These are phyloP conservation scores for Pascua guehoae DNA, from an alignment of 1,284 basidiomycete genomes.

Conservation along the genomic window DNA sequence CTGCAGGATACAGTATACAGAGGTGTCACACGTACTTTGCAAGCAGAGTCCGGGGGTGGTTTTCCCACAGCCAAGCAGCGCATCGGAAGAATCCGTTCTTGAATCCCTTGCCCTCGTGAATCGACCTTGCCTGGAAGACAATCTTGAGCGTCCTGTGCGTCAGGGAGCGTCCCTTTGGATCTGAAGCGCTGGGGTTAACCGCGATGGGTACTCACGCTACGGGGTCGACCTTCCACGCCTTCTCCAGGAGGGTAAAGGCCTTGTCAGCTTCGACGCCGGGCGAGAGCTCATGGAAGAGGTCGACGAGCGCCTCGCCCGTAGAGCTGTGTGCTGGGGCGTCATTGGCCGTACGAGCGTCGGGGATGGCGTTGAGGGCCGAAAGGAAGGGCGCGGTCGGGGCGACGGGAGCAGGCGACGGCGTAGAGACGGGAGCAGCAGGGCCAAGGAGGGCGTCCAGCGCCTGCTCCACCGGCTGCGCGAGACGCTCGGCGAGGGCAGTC, in stretches of 20 bases:
- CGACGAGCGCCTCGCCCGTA: slow-evolving; percentile 23
- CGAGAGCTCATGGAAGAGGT: slow-evolving; percentile 26
- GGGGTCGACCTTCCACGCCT: slow-evolving; percentile 25
- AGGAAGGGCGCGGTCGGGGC: slow-evolving; percentile 17
- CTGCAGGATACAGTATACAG: background rate
- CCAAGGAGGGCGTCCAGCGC: no score
- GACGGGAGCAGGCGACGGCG: background rate
- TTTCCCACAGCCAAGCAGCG: slow-evolving; percentile 29
- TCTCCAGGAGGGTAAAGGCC: slow-evolving; percentile 17
- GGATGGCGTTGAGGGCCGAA: slow-evolving; percentile 12
- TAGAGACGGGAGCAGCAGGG: no score
- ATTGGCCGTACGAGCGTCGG: slow-evolving; percentile 23
- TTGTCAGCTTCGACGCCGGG: slow-evolving; percentile 12
- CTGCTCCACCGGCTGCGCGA: no score
- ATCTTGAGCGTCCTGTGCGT: slow-evolving; percentile 26
- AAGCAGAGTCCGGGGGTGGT: slow-evolving; percentile 31
- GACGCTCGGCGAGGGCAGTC: no score
- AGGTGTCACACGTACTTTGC: slow-evolving; percentile 25
- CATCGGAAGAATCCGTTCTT: slow-evolving; percentile 24
- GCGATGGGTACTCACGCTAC: slow-evolving; percentile 19
- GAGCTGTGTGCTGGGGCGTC: slow-evolving; percentile 17
- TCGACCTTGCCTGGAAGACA: slow-evolving; percentile 34
- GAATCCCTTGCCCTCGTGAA: slow-evolving; percentile 39
- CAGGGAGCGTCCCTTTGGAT: background rate
- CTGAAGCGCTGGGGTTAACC: background rate